Base-by-base conservation (phyloP, 495 filamentous ascomycete genomes). In the Pyronema domesticum region DNA sequence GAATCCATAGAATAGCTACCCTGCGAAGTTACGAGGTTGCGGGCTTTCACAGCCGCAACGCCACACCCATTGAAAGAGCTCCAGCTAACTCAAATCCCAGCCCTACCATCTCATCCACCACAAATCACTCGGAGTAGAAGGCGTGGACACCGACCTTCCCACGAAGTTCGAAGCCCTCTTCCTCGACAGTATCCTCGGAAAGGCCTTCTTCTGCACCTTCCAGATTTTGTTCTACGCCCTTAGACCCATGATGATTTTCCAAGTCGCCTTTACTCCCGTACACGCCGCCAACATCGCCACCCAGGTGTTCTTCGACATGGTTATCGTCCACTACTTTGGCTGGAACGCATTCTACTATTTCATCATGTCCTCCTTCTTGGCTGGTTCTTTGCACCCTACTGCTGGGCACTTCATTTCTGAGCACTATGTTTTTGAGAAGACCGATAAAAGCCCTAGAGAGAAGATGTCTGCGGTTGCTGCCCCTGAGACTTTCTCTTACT, bases 191-290 rank as follows among this genome's bases (percentile, higher is more conserved):
- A 76, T 99, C 64, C 77, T 89, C 14, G 93, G 93, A 61, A 99
- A 99, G 68, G 84, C 93, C 57, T 96, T 99, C 75, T 99, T 99
- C 78, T 93, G 85, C 73, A 96, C 93, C 60, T 96, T 95, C 73
- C 93, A 99, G 70, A 95, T 99, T 68, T 73, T 99, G 65, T 99
- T 99, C 79, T 99, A 99, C 75, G 93, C 93, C 65, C 65, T 99
- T n/a, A 86, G 93, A 4, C 93, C 93, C 51, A 93, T 95, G 82
- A 81, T 89, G 71, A 77, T 99, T 59, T 93, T 93, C 74, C 76
- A 80, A 61, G 74, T 95, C 1, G 86, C 89, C 19, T 76, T 96
- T 67, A 96, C 93, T 49, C 75, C 72, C 64, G 80, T 95, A 54
- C 89, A 95, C 70, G 68, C 79, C 48, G 64, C 86, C 61, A 99